Base-by-base conservation (phyloP, 2,329 filamentous ascomycete genomes). In the Byssothecium circinans region DNA sequence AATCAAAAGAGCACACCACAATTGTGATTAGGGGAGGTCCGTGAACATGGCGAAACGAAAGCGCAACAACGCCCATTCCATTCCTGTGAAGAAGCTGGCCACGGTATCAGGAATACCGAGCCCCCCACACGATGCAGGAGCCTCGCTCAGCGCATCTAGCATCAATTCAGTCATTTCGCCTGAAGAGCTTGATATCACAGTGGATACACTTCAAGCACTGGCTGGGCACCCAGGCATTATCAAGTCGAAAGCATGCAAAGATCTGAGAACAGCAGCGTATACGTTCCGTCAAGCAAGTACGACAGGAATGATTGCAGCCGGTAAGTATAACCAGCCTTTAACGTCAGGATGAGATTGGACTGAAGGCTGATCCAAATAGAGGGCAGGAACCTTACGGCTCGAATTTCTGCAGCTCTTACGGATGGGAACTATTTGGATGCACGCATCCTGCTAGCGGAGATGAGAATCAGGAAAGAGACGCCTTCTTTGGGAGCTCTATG, bases 401-500 rank as follows among this genome's bases (percentile, higher is more conserved):
- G 84, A 38, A 83, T 88, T 27, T 84, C 83, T 7, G 85, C 77
- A 17, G 85, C 85, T 2, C 72, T 89, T 0, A 78, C 81, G 18
- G 85, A 88, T 64, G 82, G 78, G 41, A 82, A 83, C 60, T 86
- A 84, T 54, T 76, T 75, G 8, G 85, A 88, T n/a, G 84, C 85
- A 4, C 78, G 78, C 42, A 78, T 88, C 14, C 64, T 87, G 12
- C 77, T 89, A 1, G 80, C 85, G 0, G 85, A 88, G 71, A 88
- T 88, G 85, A 77, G 80, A 23, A 82, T 88, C 15, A 75, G 85
- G n/a, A 73, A 76, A 2, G 78, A 88, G 52, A 78, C 81, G 15
- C 85, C 85, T 0, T 86, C 86, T 56, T 71, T 88, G 0, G 86
- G 86, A 17, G 84, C 85, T 1, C 69, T 88, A 7, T 88, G 85